A percentile compares a stretch with the other conserved stretches of the same genome.
Evolutionary conservation across 805 yeast species (phyloP).

Genomic region (Candida mattraensis): DNA sequence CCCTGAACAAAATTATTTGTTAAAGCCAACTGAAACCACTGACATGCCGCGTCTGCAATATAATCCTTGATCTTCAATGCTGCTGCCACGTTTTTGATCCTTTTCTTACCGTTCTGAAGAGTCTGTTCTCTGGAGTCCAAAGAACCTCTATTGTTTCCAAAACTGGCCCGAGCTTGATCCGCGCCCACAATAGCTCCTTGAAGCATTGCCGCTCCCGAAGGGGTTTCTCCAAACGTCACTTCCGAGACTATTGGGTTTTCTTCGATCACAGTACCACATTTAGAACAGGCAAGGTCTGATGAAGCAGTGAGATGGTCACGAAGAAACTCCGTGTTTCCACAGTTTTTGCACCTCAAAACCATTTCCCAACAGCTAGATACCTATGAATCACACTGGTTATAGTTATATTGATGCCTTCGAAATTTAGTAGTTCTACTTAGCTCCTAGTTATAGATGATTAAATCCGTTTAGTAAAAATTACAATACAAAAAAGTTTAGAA

Average conservation of each 20-base stretch:
- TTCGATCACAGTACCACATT: slow-evolving; percentile 85
- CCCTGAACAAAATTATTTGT: slow-evolving; percentile 93
- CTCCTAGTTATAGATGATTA: too few relatives aligned
- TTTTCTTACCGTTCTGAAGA: slow-evolving; percentile 74
- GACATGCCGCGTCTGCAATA: slow-evolving; percentile 81
- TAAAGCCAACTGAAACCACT: slow-evolving; percentile 87
- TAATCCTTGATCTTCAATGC: slow-evolving; percentile 80
- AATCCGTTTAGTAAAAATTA: slow-evolving; percentile 1
- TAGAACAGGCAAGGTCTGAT: slow-evolving; percentile 74
- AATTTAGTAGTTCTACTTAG: background rate
- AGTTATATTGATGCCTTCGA: background rate
- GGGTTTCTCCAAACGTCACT: slow-evolving; percentile 88
- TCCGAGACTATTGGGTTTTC: slow-evolving; percentile 96
- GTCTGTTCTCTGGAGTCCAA: slow-evolving; percentile 90
- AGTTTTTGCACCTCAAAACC: slow-evolving; percentile 35
- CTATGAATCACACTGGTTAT: background rate
- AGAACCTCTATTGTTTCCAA: slow-evolving; percentile 69
- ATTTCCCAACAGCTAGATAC: slow-evolving; percentile 7
- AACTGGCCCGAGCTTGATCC: slow-evolving; percentile 75
- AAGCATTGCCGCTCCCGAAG: slow-evolving; percentile 92
- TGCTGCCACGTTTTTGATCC: slow-evolving; percentile 76
- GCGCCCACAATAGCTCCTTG: slow-evolving; percentile 93
- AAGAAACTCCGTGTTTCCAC: slow-evolving; percentile 54
- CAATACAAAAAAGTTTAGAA: slow-evolving; percentile 1
- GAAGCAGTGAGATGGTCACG: slow-evolving; percentile 59